phyloP scores from a whole-genome alignment of 2,329 filamentous ascomycete species.

The Aschersonia sp. region DNA sequence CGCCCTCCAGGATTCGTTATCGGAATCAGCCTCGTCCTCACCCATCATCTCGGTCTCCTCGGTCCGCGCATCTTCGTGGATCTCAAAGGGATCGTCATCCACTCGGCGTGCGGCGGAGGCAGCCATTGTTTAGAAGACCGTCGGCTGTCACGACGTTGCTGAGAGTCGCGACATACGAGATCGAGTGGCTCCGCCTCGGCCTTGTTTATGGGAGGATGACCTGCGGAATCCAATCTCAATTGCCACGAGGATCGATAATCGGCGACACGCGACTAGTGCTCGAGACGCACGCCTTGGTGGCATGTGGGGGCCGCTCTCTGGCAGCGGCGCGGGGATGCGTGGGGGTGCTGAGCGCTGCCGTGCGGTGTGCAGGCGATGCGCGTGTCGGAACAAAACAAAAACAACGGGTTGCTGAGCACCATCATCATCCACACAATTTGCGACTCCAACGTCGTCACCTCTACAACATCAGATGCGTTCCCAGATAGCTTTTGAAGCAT shows the following conservation, averaged over 20 bases:
- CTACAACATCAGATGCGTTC: not conserved
- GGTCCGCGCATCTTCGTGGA: conserved; percentile 34
- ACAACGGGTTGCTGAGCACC: conserved; percentile 10
- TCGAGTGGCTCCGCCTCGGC: too few relatives aligned
- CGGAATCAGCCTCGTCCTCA: conserved; percentile 20
- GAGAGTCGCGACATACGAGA: not conserved
- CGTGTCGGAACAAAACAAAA: conserved; percentile 19
- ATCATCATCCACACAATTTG: not conserved
- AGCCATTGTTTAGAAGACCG: conserved; percentile 1
- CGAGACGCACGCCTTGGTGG: not conserved
- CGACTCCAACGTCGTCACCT: not conserved
- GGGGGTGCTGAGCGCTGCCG: not conserved
- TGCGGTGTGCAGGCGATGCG: not conserved
- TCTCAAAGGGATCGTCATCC: conserved; percentile 26
- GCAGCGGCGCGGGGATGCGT: not conserved
- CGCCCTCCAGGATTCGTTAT: conserved; percentile 13
- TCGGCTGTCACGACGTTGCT: not conserved
- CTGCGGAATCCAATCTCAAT: not conserved
- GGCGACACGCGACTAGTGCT: not conserved
- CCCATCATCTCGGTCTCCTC: conserved; percentile 35
- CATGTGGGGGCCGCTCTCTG: not conserved
- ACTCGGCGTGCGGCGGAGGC: not conserved
- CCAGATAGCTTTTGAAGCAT: too few relatives aligned
- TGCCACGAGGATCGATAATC: not conserved
- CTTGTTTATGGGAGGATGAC: not conserved